Evolutionary conservation across 306 rosid species (phyloP).

Genomic region (Malus fusca): DNA sequence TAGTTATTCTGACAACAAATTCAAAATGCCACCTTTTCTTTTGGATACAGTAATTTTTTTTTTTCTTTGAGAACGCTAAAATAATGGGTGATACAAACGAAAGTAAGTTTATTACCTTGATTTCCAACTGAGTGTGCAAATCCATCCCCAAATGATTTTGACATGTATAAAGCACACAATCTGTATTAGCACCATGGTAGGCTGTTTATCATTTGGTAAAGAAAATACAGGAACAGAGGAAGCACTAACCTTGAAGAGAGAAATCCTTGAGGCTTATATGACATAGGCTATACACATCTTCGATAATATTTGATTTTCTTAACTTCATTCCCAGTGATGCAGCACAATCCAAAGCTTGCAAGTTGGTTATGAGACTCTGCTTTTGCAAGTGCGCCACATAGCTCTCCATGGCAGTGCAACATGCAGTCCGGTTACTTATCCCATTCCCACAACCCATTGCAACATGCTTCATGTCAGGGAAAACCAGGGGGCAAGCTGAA

Average conservation of each 20-base stretch:
- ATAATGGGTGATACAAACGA: background rate
- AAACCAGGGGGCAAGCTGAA: slow-evolving; percentile 77
- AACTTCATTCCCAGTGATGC: slow-evolving; percentile 70
- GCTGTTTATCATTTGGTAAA: slow-evolving; percentile 1
- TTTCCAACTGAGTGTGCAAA: slow-evolving; percentile 58
- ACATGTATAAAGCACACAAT: slow-evolving; percentile 14
- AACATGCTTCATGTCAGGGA: slow-evolving; percentile 62
- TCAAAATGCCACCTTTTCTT: background rate
- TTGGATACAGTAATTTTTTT: background rate
- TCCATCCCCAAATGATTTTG: slow-evolving; percentile 27
- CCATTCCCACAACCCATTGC: slow-evolving; percentile 57
- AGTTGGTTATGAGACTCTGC: slow-evolving; percentile 87
- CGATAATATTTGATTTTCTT: slow-evolving; percentile 46
- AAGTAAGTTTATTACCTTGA: slow-evolving; percentile 55
- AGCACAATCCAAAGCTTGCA: slow-evolving; percentile 94
- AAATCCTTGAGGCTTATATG: slow-evolving; percentile 85
- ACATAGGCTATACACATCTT: slow-evolving; percentile 71
- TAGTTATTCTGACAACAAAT: background rate
- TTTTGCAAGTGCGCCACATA: slow-evolving; percentile 89
- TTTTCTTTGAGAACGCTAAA: background rate
- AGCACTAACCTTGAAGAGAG: slow-evolving; percentile 82
- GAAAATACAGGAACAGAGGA: slow-evolving; percentile 3
- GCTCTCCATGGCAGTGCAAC: slow-evolving; percentile 78
- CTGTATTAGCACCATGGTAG: slow-evolving; percentile 24
- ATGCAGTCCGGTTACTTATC: slow-evolving; percentile 55